Base-by-base conservation (phyloP, 805 yeast genomes). In the Yamadazyma paraphyllophila region DNA sequence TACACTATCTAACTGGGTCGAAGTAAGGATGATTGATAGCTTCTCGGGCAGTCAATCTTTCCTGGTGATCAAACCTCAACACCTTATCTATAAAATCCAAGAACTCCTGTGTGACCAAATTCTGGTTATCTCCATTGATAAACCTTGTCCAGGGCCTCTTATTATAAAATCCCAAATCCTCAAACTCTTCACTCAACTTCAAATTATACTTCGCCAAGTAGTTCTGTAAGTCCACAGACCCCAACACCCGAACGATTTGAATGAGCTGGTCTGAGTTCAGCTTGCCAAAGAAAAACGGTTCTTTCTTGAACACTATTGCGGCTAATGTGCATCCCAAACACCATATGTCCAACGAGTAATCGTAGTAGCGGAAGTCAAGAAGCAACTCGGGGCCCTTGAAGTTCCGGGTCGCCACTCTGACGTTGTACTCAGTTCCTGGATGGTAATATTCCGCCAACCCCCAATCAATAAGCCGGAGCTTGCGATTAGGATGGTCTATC, bases 401-500 rank as follows among this genome's bases (percentile, higher is more conserved):
- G 66, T 88, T 89, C 48, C 97, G 78, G 5, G 95, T 85, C 0
- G 97, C 96, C 29, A 90, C 97, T 50, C 97, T 77, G 16, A 88
- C 96, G 59, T 90, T 90, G 68, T 88, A 90, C 54, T 88, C 95
- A 41, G 85, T 86, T 3, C 92, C 94, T 2, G 86, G 84, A 61
- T 90, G 96, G 65, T 90, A 90, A 60, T 87, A 90, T 63, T 90
- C 97, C 7, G 96, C 96, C 49, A 90, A 69, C 12, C 97, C 97
- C 97, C 97, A 90, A 69, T 90, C 97, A 52, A 90, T 90, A 45
- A 90, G 77, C 56, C 92, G 77, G 58, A 90, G 68, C 34, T 72
- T 69, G 53, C 76, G 77, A 39, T 61, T 63, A 20, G 73, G 68
- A 50, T 89, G 96, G 66, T 90, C 96, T 55, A 89, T 89, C 96